Evolutionary conservation across 495 filamentous ascomycete genomes (phyloP), one percentile per base, ranked within the genome.

Genomic region (Penicillium atrosanguineum): DNA sequence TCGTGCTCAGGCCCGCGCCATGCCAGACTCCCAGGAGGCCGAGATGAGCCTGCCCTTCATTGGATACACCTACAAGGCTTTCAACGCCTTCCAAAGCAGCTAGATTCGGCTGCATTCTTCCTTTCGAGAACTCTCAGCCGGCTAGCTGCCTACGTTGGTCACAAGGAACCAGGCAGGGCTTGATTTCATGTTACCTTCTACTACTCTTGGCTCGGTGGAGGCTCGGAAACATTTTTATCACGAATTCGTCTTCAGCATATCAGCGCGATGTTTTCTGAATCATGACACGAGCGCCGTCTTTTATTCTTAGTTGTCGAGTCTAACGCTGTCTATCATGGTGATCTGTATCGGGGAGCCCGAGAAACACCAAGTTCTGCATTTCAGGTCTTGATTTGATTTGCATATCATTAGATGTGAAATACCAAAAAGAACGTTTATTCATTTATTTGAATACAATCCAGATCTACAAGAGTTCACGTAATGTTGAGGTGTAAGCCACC

Each of bases 51-150:
- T 97, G 64, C 94, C 94, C 3, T 98, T 98, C 69, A 95, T 97
- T 62, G 94, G 94, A 20, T 98, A 98, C 68, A 98, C 94, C 18
- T 98, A 96, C 79, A 97, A 96, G 79, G 87, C 94, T 52, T 98
- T 98, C 72, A 93, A 96, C 74, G 89, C 87, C 58, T 86, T 87
- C 69, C 71, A 81, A 52, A 73, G 50, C 43, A 75, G 55, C 23
- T 78, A 66, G 40, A 44, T 37, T 31, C 49, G 21, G 21, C 26
- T 39, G 29, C 31, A 36, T 42, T 34, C 29, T 36, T 37, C 26
- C 28, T 36, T 46, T 44, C 42, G 56, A 52, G 55, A 57, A 44
- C 31, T 48, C 44, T 34, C 49, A 23, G 6, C 50, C 36, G 57
- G 44, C 23, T 36, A 34, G 40, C 18, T 29, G 19, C 9, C 31